Evolutionary conservation across 768 basidiomycete species (phyloP), one percentile per base, ranked within the genome.

Genomic region (Panellus pusillus): DNA sequence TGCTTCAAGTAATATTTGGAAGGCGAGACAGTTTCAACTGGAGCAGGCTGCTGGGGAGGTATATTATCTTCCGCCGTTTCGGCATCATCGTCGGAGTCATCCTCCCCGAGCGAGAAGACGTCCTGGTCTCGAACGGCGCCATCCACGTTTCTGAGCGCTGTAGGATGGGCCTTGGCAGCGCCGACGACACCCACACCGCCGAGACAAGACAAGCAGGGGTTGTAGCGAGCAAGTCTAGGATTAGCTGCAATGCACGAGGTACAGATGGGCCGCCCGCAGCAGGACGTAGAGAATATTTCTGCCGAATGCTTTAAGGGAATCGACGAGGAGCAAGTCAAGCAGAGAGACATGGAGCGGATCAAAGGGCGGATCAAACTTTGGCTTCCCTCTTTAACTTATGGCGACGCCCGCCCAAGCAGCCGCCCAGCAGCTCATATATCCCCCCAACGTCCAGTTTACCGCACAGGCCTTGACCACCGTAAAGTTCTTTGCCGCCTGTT

Each of bases 401-500:
- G 71, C 79, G 48, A 75, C 81, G 12, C 54, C 79, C 9, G 68
- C 76, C 19, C 78, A 80, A 52, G 67, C 76, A 17, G 74, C 81
- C 27, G 75, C 80, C 32, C 32, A 35, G 4, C 85, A 86, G 67
- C 82, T 77, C 50, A 76, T 89, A 38, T 91, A 82, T 61, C 70
- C 75, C 2, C 82, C 86, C 1, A 89, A 92, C 61, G 79, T 89
- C 28, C 68, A 78, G 46, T 80, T 78, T 65, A 89, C 91, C 66
- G 74, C 79, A 17, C 73, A 35, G 32, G 32, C 79, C 9, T 69
- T 89, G 17, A 74, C 74, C 53, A 86, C 79, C 45, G 78, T 89
- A 65, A 92, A 92, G 64, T 93, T 93, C 71, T 68, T 93, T 36
- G 82, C 90, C 9, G 75, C 91, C 9, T 91, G 88, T 70, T 91